These are phyloP conservation scores for Russula brevipes DNA, from an alignment of 768 basidiomycete genomes.

Conservation along the genomic window DNA sequence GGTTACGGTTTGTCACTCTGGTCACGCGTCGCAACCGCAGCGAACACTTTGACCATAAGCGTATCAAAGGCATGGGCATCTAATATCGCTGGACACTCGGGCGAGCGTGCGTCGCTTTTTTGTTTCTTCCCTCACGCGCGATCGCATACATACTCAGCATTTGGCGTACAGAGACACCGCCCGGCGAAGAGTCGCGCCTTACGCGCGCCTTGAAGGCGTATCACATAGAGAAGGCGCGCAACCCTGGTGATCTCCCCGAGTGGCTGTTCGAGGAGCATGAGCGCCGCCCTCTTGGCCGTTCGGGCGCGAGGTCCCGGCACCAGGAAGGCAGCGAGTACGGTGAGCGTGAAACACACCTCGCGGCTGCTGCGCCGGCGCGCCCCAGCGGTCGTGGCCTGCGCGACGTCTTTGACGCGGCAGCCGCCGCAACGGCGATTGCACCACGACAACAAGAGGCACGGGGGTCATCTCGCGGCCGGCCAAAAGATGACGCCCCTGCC, in stretches of 20 bases:
- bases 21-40: constrained; percentile 51
- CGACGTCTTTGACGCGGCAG: constrained; percentile 38
- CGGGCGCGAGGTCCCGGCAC: constrained; percentile 23
- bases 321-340: constrained; percentile 16
- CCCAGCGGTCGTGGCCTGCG: constrained; percentile 31
- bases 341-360: constrained; percentile 21
- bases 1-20: constrained; percentile 47
- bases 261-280: constrained; percentile 64
- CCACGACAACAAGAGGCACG: not conserved
- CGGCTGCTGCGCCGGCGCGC: constrained; percentile 16
- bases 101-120: constrained; percentile 16
- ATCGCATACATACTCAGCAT: not conserved
- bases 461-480: not conserved
- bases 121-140: not conserved
- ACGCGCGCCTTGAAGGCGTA: constrained; percentile 64
- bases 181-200: constrained; percentile 55
- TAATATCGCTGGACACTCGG: constrained; percentile 15
- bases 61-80: constrained; percentile 53
- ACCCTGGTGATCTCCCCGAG: constrained; percentile 52
- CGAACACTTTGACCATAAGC: constrained; percentile 49
- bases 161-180: constrained; percentile 39
- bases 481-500: constrained; percentile 22
- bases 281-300: constrained; percentile 34
- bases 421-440: not conserved
- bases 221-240: constrained; percentile 54